phyloP scores from a whole-genome alignment of 768 basidiomycete species.

The Clavulina sp. region DNA sequence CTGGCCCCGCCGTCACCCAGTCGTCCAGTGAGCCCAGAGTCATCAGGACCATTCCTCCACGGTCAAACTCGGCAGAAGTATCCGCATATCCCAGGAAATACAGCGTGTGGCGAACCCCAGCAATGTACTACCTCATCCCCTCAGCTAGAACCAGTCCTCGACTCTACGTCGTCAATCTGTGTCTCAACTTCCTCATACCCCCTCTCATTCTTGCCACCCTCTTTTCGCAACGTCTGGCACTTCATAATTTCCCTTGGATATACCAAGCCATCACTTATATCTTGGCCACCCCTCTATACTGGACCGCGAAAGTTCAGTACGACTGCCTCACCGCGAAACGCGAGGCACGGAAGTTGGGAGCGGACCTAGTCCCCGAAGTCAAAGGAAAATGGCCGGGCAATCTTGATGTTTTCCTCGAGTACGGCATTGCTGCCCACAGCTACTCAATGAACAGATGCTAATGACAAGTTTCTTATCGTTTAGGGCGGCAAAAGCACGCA shows the following conservation, averaged over 20 bases:
- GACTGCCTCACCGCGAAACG: not conserved
- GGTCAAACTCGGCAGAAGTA: too few relatives aligned
- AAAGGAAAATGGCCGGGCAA: not conserved
- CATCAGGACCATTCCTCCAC: too few relatives aligned
- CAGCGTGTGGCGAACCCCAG: too few relatives aligned
- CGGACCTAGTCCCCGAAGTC: not conserved
- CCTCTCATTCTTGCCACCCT: not conserved
- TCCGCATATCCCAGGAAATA: too few relatives aligned
- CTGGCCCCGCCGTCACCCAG: too few relatives aligned
- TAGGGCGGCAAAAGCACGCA: not conserved
- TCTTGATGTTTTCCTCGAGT: slow-evolving; percentile 24
- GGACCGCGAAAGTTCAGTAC: not conserved
- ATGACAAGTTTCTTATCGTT: not conserved
- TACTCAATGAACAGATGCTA: not conserved
- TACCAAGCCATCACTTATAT: not conserved
- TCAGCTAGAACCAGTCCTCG: too few relatives aligned
- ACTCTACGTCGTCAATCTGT: slow-evolving; percentile 1
- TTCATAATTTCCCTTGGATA: not conserved
- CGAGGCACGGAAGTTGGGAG: not conserved
- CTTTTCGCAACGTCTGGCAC: not conserved
- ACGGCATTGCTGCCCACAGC: slow-evolving; percentile 19
- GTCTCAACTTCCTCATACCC: not conserved
- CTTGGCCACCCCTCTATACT: not conserved
- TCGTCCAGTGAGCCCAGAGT: too few relatives aligned
- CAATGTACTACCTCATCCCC: too few relatives aligned